These are phyloP conservation scores for Croton laevigatus DNA, from an alignment of 441 rosid genomes.

Conservation along the genomic window DNA sequence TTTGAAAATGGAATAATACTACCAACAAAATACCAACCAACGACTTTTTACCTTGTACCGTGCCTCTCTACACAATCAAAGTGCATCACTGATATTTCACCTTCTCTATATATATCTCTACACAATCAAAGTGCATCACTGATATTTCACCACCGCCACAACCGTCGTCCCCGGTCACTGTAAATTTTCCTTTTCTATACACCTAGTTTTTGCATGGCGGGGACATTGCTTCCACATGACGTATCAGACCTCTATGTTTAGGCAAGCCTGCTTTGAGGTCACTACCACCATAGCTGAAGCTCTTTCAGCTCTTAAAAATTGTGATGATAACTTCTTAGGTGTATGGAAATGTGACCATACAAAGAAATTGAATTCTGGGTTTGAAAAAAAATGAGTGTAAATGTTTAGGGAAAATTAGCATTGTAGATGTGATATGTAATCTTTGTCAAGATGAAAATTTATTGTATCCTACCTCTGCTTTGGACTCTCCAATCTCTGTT, in stretches of 20 bases:
- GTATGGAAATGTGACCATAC: slow-evolving; percentile 62
- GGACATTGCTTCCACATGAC: slow-evolving; percentile 49
- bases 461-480: slow-evolving; percentile 47
- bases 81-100: neutral
- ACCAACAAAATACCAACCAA: slow-evolving; percentile 22
- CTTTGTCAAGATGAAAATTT: slow-evolving; percentile 53
- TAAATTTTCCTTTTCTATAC: neutral
- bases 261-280: slow-evolving; percentile 77
- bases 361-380: neutral
- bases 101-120: neutral
- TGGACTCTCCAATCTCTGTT: slow-evolving; percentile 55
- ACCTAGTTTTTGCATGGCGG: slow-evolving; percentile 53
- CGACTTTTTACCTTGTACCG: slow-evolving; percentile 9
- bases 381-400: slow-evolving; percentile 25
- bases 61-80: slow-evolving; percentile 6
- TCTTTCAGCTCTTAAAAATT: slow-evolving; percentile 45
- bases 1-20: too few species aligned
- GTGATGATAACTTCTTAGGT: slow-evolving; percentile 55
- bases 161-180: neutral
- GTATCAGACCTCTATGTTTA: slow-evolving; percentile 82
- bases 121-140: neutral
- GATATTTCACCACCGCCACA: slow-evolving; percentile 1
- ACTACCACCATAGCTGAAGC: slow-evolving; percentile 59
- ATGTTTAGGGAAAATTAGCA: slow-evolving; percentile 77
- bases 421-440: slow-evolving; percentile 81